A percentile compares a stretch with the other conserved stretches of the same genome.
phyloP scores from a whole-genome alignment of 2,329 filamentous ascomycete genomes.

The Cryphonectria parasitica region DNA sequence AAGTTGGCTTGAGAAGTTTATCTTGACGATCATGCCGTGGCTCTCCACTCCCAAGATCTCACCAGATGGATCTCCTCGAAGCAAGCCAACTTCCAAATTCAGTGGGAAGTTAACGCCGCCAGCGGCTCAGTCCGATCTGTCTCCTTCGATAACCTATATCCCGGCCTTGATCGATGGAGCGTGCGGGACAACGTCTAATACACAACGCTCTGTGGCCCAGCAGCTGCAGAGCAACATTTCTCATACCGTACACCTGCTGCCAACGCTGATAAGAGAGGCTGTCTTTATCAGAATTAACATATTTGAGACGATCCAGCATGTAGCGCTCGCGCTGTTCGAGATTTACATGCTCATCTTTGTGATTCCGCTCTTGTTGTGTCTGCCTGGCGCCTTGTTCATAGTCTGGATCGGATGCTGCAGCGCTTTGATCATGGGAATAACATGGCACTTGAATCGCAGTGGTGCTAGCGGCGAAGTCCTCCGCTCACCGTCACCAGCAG shows the following conservation, averaged over 20 bases:
- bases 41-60: slow-evolving; percentile 21
- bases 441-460: slow-evolving; percentile 37
- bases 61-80: slow-evolving; percentile 15
- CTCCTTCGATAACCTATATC: slow-evolving; percentile 38
- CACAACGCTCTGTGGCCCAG: slow-evolving; percentile 32
- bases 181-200: slow-evolving; percentile 39
- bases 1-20: not conserved
- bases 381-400: slow-evolving; percentile 39
- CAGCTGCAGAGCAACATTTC: slow-evolving; percentile 34
- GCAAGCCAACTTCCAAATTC: not conserved
- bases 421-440: slow-evolving; percentile 33
- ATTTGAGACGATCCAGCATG: slow-evolving; percentile 34
- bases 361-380: slow-evolving; percentile 36
- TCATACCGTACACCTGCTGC: slow-evolving; percentile 31
- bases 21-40: slow-evolving; percentile 23
- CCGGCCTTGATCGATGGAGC: slow-evolving; percentile 43
- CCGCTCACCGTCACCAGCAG: slow-evolving; percentile 29
- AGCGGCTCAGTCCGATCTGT: not conserved
- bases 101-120: not conserved
- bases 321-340: slow-evolving; percentile 34
- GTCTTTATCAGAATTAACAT: slow-evolving; percentile 31
- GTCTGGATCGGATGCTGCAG: slow-evolving; percentile 35
- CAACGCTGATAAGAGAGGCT: slow-evolving; percentile 31
- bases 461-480: slow-evolving; percentile 30
- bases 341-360: slow-evolving; percentile 34